Evolutionary conservation across 2,329 filamentous ascomycete genomes (phyloP).

Genomic region (Colletotrichum navitas): DNA sequence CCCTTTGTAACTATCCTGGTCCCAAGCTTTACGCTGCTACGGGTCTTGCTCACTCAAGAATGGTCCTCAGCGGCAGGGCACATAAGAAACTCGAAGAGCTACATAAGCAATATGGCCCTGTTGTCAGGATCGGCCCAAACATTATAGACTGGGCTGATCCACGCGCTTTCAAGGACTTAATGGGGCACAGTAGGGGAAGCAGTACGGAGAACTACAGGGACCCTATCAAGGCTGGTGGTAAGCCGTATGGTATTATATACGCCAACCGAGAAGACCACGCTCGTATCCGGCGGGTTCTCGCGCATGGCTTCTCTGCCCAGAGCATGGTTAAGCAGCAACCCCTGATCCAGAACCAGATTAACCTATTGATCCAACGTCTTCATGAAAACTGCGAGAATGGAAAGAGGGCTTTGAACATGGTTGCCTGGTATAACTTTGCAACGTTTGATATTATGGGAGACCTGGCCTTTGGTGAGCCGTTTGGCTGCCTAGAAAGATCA

Average conservation of each 20-base stretch:
- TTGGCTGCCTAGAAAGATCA: slow-evolving; percentile 46
- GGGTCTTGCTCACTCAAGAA: slow-evolving; percentile 7
- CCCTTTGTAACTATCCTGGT: slow-evolving; percentile 50
- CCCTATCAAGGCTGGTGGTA: slow-evolving; percentile 17
- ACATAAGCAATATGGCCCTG: slow-evolving; percentile 47
- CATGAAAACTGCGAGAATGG: slow-evolving; percentile 29
- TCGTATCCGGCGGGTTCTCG: slow-evolving; percentile 45
- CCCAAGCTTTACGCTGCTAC: slow-evolving; percentile 42
- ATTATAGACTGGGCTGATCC: slow-evolving; percentile 54
- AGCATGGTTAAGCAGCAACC: slow-evolving; percentile 50
- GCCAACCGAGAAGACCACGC: slow-evolving; percentile 42
- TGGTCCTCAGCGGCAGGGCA: slow-evolving; percentile 16
- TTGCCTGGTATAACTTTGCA: slow-evolving; percentile 43
- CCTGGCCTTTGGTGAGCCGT: slow-evolving; percentile 49
- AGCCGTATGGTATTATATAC: slow-evolving; percentile 35
- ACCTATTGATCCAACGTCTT: slow-evolving; percentile 51
- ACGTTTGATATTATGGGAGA: no score
- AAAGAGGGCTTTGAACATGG: slow-evolving; percentile 29
- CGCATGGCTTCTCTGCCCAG: slow-evolving; percentile 49
- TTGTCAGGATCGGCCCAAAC: slow-evolving; percentile 56
- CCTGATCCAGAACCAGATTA: slow-evolving; percentile 46
- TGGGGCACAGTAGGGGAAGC: slow-evolving; percentile 46
- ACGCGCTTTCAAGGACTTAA: slow-evolving; percentile 57
- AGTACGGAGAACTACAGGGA: slow-evolving; percentile 27
- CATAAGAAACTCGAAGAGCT: slow-evolving; percentile 20